phyloP scores from a whole-genome alignment of 106 monocot species.

The Dioscorea alata region DNA sequence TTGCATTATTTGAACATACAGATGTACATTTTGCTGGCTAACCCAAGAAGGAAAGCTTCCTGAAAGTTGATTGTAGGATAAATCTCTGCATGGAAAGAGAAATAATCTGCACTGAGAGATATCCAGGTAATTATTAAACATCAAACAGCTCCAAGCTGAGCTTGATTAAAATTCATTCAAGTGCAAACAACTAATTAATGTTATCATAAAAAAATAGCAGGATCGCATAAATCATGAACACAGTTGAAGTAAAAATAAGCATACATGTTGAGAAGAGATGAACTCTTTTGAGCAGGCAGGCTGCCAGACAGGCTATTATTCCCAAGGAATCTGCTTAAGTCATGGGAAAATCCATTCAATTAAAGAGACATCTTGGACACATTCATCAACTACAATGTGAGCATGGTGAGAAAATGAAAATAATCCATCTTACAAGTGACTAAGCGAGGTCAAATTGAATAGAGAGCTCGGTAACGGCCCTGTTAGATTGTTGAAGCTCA shows the following conservation, averaged over 20 bases:
- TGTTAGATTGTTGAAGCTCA: conserved; percentile 92
- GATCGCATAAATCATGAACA: no score
- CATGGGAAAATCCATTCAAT: conserved; percentile 5
- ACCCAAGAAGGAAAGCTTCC: conserved; percentile 88
- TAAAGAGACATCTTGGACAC: no score
- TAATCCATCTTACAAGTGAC: conserved; percentile 39
- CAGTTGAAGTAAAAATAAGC: no score
- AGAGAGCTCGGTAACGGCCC: conserved; percentile 64
- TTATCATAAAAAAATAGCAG: no score
- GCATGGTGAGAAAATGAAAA: not conserved
- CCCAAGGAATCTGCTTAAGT: conserved; percentile 66
- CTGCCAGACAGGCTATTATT: conserved; percentile 70
- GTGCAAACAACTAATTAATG: no score
- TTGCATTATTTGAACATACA: conserved; percentile 50
- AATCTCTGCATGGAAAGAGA: conserved; percentile 55
- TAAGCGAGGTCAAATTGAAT: conserved; percentile 50
- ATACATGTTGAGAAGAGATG: conserved; percentile 54
- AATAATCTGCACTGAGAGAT: conserved; percentile 2
- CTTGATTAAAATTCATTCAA: no score
- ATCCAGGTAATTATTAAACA: no score
- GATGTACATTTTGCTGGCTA: conserved; percentile 25
- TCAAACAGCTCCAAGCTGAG: no score
- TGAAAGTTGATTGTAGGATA: conserved; percentile 84
- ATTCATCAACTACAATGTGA: no score
- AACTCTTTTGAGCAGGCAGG: conserved; percentile 57